Percentiles rank a stretch among this genome's conserved stretches.
phyloP scores from a whole-genome alignment of 75 land plant genomes.

The Gnetum montanum region DNA sequence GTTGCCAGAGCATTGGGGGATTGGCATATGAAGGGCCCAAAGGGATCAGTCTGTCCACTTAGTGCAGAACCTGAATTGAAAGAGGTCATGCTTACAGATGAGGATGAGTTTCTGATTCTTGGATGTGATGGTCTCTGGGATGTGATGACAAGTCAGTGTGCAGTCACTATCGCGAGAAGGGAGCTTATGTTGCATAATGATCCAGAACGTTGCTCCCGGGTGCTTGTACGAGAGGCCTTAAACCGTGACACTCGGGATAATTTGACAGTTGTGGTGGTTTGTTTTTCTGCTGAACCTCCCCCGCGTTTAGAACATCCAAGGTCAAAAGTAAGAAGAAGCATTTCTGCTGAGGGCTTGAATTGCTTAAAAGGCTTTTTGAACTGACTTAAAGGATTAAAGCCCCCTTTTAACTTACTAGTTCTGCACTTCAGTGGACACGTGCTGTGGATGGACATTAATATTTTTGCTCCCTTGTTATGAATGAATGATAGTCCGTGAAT shows the following conservation, averaged over 20 bases:
- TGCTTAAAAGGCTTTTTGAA: slow-evolving; percentile 32
- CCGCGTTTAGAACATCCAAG: slow-evolving; percentile 41
- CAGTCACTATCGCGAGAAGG: slow-evolving; percentile 58
- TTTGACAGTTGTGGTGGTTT: slow-evolving; percentile 73
- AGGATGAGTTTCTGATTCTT: slow-evolving; percentile 54
- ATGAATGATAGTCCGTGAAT: slow-evolving; percentile 4
- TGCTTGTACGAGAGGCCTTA: slow-evolving; percentile 66
- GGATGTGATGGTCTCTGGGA: slow-evolving; percentile 90
- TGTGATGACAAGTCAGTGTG: slow-evolving; percentile 71
- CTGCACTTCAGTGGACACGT: neutral
- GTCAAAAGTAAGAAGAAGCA: slow-evolving; percentile 33
- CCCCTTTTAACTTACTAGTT: neutral
- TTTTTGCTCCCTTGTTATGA: neutral
- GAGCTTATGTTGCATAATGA: slow-evolving; percentile 69
- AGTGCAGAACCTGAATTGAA: slow-evolving; percentile 62
- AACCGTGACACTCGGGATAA: slow-evolving; percentile 63
- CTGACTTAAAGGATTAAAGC: slow-evolving; percentile 1
- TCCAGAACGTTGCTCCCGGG: slow-evolving; percentile 70
- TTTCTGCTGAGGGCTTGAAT: slow-evolving; percentile 43
- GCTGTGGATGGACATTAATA: neutral
- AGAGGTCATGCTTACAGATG: slow-evolving; percentile 31
- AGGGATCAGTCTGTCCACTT: slow-evolving; percentile 39
- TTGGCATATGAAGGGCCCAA: slow-evolving; percentile 69
- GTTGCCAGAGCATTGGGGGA: slow-evolving; percentile 76
- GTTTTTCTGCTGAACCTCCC: slow-evolving; percentile 62